phyloP scores from a whole-genome alignment of 768 basidiomycete species.

The Cantharellus anzutake region DNA sequence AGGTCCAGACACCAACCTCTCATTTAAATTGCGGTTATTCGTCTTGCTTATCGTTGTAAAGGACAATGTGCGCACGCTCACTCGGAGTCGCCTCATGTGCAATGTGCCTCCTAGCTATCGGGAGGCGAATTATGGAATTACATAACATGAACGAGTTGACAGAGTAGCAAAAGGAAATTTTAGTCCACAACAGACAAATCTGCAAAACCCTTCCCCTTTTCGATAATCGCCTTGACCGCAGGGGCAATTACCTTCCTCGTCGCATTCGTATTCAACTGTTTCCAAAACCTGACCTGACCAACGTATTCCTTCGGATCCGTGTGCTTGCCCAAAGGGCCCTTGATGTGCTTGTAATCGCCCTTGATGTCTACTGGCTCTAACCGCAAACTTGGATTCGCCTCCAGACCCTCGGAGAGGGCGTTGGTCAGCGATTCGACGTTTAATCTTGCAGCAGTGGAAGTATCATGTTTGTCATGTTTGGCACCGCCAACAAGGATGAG shows the following conservation, averaged over 20 bases:
- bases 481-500: constrained; percentile 8
- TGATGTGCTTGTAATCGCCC: background rate
- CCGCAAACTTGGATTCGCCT: constrained; percentile 12
- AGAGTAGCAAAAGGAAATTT: no score
- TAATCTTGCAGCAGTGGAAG: constrained; percentile 1
- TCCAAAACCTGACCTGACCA: constrained; percentile 31
- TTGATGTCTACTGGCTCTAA: constrained; percentile 13
- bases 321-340: constrained; percentile 5
- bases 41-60: no score
- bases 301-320: constrained; percentile 14
- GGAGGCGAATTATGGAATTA: no score
- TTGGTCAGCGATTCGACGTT: constrained; percentile 5
- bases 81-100: no score
- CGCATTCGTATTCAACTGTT: constrained; percentile 41
- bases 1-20: no score
- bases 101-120: no score
- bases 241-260: constrained; percentile 54
- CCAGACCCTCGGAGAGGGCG: constrained; percentile 9
- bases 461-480: background rate
- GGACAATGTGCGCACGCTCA: no score
- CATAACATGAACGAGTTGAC: no score
- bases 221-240: constrained; percentile 39
- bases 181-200: no score
- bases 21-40: no score
- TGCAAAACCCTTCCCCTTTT: constrained; percentile 11